Evolutionary conservation across 768 basidiomycete genomes (phyloP).

Genomic region (Piloderma croceum): DNA sequence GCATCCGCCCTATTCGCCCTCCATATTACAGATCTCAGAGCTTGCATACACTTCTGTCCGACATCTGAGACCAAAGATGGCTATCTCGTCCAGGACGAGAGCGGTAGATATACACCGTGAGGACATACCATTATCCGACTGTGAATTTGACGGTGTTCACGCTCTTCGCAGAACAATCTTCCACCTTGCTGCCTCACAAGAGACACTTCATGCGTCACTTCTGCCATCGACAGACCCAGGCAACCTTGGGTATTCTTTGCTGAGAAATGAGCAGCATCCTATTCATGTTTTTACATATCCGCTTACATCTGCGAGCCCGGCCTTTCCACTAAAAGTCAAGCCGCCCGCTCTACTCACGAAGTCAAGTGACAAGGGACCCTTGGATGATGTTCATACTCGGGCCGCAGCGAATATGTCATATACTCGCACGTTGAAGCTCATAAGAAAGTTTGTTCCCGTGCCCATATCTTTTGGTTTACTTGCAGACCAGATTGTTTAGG

Average conservation of each 20-base stretch:
- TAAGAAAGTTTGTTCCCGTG: too few relatives aligned
- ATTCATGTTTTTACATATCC: slow-evolving; percentile 32
- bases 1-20: slow-evolving; percentile 10
- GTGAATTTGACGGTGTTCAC: neutral
- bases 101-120: slow-evolving; percentile 25
- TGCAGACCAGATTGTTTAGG: too few relatives aligned
- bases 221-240: slow-evolving; percentile 19
- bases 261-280: slow-evolving; percentile 22
- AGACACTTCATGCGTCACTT: slow-evolving; percentile 27
- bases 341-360: slow-evolving; percentile 23
- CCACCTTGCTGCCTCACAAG: slow-evolving; percentile 33
- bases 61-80: slow-evolving; percentile 16
- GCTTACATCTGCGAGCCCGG: slow-evolving; percentile 27
- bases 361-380: neutral
- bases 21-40: slow-evolving; percentile 16
- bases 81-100: slow-evolving; percentile 21
- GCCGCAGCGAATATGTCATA: slow-evolving; percentile 34
- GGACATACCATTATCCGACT: neutral
- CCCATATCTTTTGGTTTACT: too few relatives aligned
- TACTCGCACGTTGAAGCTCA: too few relatives aligned
- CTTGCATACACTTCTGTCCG: slow-evolving; percentile 34
- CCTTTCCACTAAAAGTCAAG: slow-evolving; percentile 31
- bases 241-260: slow-evolving; percentile 16
- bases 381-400: slow-evolving; percentile 28
- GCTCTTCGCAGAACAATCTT: slow-evolving; percentile 23